phyloP scores from a whole-genome alignment of 768 basidiomycete species.

The Xerocomellus chrysenteron region DNA sequence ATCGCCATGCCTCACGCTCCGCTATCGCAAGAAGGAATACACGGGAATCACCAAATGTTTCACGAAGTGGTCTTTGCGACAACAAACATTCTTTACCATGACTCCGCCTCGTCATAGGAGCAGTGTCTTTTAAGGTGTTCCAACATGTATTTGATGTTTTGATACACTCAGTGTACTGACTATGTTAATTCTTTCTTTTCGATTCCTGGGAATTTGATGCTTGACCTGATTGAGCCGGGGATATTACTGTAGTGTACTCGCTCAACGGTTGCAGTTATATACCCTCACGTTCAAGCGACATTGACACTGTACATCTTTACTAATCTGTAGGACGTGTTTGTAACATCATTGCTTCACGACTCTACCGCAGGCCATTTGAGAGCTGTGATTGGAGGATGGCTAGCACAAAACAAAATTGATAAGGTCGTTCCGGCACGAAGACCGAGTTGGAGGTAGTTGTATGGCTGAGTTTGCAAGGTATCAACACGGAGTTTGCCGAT shows the following conservation, averaged over 20 bases:
- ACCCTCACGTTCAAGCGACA: not conserved
- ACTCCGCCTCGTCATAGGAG: conserved; percentile 11
- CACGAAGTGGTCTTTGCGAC: conserved; percentile 32
- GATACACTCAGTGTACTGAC: conserved; percentile 5
- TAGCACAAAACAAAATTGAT: no score
- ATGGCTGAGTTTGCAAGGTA: no score
- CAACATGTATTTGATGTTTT: conserved; percentile 13
- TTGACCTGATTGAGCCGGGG: not conserved
- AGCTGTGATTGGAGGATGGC: no score
- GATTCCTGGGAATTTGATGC: not conserved
- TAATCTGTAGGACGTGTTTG: not conserved
- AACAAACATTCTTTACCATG: conserved; percentile 14
- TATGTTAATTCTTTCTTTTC: not conserved
- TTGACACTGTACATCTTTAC: not conserved
- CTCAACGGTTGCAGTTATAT: not conserved
- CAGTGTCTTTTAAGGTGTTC: not conserved
- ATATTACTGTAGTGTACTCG: not conserved
- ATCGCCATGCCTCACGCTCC: conserved; percentile 28
- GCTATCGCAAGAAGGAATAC: not conserved
- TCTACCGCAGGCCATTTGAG: no score
- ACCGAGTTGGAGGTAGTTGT: no score
- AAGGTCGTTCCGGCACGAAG: no score
- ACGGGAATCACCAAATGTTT: not conserved
- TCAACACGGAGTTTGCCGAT: not conserved
- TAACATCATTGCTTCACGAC: no score